A percentile compares a stretch with the other conserved stretches of the same genome.
Evolutionary conservation across 2,329 filamentous ascomycete species (phyloP).

Genomic region (Hawksworthiomyces lignivorus): DNA sequence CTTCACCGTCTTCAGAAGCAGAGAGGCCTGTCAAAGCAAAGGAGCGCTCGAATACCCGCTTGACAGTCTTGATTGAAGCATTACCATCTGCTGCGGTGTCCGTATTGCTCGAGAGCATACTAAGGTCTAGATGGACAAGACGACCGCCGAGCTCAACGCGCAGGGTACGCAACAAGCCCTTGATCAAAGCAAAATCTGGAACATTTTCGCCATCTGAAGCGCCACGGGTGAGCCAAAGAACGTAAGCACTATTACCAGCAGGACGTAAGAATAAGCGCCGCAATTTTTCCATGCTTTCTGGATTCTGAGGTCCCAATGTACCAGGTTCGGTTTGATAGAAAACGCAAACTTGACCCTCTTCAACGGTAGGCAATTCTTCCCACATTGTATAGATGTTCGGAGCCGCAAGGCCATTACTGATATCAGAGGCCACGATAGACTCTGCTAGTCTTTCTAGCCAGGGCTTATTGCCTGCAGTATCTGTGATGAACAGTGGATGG

Average conservation of each 20-base stretch:
- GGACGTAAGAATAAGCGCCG: constrained; percentile 19
- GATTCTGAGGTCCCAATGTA: constrained; percentile 14
- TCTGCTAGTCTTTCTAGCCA: constrained; percentile 7
- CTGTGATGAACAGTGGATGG: constrained; percentile 8
- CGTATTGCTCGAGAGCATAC: no score
- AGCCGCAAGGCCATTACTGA: neutral
- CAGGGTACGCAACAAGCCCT: constrained; percentile 26
- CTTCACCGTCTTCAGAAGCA: neutral
- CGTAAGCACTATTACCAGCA: constrained; percentile 10
- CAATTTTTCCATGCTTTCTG: constrained; percentile 19
- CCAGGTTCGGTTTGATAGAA: constrained; percentile 12
- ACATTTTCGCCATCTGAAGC: constrained; percentile 14
- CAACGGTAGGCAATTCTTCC: constrained; percentile 1
- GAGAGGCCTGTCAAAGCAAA: neutral
- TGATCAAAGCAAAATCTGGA: constrained; percentile 23
- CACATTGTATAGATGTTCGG: constrained; percentile 5
- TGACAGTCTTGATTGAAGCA: neutral
- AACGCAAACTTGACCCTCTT: constrained; percentile 7
- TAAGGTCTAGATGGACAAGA: constrained; percentile 18
- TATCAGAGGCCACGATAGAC: no score
- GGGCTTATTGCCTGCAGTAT: constrained; percentile 8
- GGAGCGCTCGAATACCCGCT: constrained; percentile 4
- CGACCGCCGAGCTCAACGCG: constrained; percentile 20
- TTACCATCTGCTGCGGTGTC: constrained; percentile 10
- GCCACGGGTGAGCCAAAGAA: constrained; percentile 29